phyloP scores from a whole-genome alignment of 192 early-diverging fungal species.

The Chytriomyces sp. region DNA sequence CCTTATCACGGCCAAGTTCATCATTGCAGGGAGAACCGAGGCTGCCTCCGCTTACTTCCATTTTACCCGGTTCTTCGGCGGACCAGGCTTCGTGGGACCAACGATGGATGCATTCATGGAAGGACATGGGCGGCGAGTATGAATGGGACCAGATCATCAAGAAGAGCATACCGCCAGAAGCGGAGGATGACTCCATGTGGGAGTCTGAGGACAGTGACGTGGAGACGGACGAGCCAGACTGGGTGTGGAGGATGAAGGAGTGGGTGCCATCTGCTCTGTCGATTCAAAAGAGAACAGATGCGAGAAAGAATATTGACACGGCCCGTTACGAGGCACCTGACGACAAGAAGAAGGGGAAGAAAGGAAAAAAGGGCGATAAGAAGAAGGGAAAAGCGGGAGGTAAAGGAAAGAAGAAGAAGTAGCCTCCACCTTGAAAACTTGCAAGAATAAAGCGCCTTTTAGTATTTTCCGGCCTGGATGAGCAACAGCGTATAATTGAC shows the following conservation, averaged over 20 bases:
- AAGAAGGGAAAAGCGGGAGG: background rate
- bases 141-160: background rate
- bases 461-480: too few species aligned
- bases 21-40: too few species aligned
- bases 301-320: conserved; percentile 16
- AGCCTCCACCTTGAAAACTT: background rate
- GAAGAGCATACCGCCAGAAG: background rate
- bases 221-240: conserved; percentile 11
- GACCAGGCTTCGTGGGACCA: background rate
- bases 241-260: conserved; percentile 16
- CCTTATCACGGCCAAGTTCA: too few species aligned
- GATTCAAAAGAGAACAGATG: background rate
- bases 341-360: conserved; percentile 5
- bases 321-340: background rate
- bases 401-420: conserved; percentile 5
- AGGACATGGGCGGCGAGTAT: background rate
- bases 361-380: background rate
- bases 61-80: background rate
- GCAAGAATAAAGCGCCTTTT: too few species aligned
- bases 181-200: background rate
- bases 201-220: conserved; percentile 7
- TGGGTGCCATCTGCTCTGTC: background rate
- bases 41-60: too few species aligned
- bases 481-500: too few species aligned
- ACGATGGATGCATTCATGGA: background rate